Percentiles rank a stretch among this genome's conserved stretches.
phyloP scores from a whole-genome alignment of 1,139 yeast genomes.

The Yamadazyma triangularis region DNA sequence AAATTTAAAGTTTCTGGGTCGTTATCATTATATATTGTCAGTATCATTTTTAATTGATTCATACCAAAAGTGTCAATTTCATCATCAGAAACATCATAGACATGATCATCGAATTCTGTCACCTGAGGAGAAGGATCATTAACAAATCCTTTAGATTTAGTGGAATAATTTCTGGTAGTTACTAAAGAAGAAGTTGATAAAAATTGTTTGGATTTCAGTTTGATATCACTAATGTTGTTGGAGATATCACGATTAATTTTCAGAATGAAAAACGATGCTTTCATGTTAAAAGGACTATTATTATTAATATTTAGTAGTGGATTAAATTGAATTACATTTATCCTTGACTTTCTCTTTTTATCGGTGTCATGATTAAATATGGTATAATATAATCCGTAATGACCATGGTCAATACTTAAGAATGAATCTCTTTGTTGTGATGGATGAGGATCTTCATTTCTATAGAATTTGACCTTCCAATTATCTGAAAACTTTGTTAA shows the following conservation, averaged over 20 bases:
- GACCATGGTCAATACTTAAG: conserved; percentile 36
- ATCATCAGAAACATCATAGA: not conserved
- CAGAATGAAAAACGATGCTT: conserved; percentile 19
- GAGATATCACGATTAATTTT: conserved; percentile 25
- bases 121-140: not conserved
- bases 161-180: conserved; percentile 7
- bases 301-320: conserved; percentile 4
- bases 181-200: conserved; percentile 15
- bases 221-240: conserved; percentile 20
- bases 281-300: not conserved
- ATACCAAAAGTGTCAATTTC: not conserved
- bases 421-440: conserved; percentile 18
- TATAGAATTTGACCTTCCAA: conserved; percentile 16
- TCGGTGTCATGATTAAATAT: conserved; percentile 38
- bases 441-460: conserved; percentile 31
- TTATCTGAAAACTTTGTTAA: conserved; percentile 18
- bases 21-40: not conserved
- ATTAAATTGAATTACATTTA: conserved; percentile 10
- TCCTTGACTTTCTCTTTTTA: conserved; percentile 9
- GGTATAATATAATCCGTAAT: conserved; percentile 42
- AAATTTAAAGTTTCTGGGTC: conserved; percentile 20
- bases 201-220: conserved; percentile 15
- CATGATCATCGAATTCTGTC: not conserved
- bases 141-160: not conserved
- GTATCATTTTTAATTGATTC: conserved; percentile 4